These are phyloP conservation scores for Kwoniella shandongensis DNA, from an alignment of 768 basidiomycete genomes.

Conservation along the genomic window DNA sequence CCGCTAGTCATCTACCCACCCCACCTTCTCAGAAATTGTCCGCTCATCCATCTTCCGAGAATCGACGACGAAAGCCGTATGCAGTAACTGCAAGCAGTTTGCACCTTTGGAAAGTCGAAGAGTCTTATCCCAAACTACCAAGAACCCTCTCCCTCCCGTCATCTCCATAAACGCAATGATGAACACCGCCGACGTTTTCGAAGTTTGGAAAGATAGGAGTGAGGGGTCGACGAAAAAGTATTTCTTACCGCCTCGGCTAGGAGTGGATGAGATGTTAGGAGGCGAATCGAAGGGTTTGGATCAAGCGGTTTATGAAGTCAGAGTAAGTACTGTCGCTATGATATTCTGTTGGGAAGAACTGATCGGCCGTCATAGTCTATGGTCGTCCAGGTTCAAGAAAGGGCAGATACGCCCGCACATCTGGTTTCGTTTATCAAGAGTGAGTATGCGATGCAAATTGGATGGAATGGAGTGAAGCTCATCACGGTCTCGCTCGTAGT, in stretches of 20 bases:
- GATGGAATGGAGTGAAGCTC: background rate
- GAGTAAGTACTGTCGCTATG: constrained; percentile 58
- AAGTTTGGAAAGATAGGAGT: constrained; percentile 70
- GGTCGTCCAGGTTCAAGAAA: constrained; percentile 69
- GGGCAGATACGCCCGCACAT: constrained; percentile 73
- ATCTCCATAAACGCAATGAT: constrained; percentile 83
- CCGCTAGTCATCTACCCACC: constrained; percentile 15
- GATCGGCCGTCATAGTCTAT: constrained; percentile 62
- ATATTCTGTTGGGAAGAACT: constrained; percentile 4
- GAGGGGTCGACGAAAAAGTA: constrained; percentile 2
- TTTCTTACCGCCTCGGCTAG: constrained; percentile 33
- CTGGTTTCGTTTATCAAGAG: constrained; percentile 85
- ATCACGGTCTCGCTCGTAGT: too few species aligned
- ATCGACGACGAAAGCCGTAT: constrained; percentile 80
- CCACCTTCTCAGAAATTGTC: constrained; percentile 66
- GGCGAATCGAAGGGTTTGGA: constrained; percentile 48
- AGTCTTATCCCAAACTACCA: constrained; percentile 60
- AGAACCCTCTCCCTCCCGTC: constrained; percentile 67
- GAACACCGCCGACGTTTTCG: constrained; percentile 69
- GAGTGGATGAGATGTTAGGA: constrained; percentile 24
- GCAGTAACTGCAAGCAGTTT: constrained; percentile 76
- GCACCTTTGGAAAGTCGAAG: constrained; percentile 70
- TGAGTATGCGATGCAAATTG: constrained; percentile 45
- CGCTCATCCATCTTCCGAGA: constrained; percentile 75
- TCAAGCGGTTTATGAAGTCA: constrained; percentile 66